phyloP scores from a whole-genome alignment of 345 rosid species.

The Eucalyptus grandis region DNA sequence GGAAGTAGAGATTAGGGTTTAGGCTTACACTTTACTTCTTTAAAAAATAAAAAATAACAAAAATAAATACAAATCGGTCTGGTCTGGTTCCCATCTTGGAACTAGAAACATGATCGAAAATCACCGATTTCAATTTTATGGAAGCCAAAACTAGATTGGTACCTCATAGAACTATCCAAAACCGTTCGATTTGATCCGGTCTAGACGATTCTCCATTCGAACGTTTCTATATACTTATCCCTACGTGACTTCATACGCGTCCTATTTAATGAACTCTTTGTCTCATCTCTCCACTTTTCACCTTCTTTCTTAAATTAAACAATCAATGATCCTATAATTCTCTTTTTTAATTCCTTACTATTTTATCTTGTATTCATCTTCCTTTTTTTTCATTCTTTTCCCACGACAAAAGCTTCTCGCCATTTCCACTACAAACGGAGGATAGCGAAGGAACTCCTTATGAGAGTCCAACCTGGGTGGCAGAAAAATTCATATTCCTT shows the following conservation, averaged over 20 bases:
- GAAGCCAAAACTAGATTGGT: no score
- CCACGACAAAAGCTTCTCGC: not conserved
- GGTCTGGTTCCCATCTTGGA: no score
- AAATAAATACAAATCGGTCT: no score
- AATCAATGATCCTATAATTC: not conserved
- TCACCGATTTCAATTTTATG: no score
- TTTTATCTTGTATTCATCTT: not conserved
- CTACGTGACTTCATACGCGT: not conserved
- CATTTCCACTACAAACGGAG: not conserved
- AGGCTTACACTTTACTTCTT: no score
- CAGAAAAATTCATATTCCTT: not conserved
- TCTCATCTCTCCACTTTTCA: not conserved
- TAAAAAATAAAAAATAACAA: no score
- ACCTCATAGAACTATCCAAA: no score
- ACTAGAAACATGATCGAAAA: no score
- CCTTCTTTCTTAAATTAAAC: not conserved
- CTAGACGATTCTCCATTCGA: no score
- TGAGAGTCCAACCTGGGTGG: not conserved
- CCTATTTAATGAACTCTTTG: not conserved
- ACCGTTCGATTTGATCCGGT: accelerated
- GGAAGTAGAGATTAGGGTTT: no score
- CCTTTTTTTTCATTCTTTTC: not conserved
- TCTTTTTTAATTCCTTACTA: not conserved
- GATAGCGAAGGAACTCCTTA: not conserved
- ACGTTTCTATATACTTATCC: no score